phyloP scores from a whole-genome alignment of 1,284 basidiomycete genomes.

The Vanrija sp. region DNA sequence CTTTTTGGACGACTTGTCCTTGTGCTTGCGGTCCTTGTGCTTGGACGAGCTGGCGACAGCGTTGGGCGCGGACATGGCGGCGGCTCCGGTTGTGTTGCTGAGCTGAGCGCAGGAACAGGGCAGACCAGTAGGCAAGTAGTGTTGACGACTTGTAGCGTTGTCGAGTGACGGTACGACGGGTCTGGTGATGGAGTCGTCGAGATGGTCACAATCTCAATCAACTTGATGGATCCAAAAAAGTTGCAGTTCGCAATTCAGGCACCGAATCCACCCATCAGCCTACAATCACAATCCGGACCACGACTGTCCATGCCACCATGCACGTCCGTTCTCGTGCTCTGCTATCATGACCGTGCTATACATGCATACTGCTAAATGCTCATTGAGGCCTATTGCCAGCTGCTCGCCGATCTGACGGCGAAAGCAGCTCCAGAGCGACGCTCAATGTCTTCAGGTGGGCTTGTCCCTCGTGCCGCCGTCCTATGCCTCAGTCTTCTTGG shows the following conservation, averaged over 20 bases:
- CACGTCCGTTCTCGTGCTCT: no score
- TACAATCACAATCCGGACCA: no score
- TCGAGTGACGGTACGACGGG: no score
- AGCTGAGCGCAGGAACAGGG: not conserved
- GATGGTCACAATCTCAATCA: not conserved
- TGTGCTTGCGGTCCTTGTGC: slow-evolving; percentile 14
- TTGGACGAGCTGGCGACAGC: slow-evolving; percentile 26
- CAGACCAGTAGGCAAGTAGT: not conserved
- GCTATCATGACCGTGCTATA: slow-evolving; percentile 2
- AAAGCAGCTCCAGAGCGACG: not conserved
- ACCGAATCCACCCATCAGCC: not conserved
- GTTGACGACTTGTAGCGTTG: not conserved
- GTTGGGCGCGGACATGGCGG: slow-evolving; percentile 17
- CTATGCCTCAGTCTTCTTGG: not conserved
- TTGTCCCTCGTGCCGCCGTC: not conserved
- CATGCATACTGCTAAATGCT: slow-evolving; percentile 7
- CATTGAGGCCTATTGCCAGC: no score
- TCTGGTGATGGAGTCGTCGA: not conserved
- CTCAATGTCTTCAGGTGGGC: not conserved
- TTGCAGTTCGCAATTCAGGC: not conserved
- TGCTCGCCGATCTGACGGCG: no score
- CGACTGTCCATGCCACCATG: no score
- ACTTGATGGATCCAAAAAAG: not conserved
- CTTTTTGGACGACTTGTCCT: slow-evolving; percentile 9
- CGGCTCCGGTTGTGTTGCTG: not conserved